Conservation (phyloP, 371 early-diverging fungal genomes). For the Mortierella sp. region DNA sequence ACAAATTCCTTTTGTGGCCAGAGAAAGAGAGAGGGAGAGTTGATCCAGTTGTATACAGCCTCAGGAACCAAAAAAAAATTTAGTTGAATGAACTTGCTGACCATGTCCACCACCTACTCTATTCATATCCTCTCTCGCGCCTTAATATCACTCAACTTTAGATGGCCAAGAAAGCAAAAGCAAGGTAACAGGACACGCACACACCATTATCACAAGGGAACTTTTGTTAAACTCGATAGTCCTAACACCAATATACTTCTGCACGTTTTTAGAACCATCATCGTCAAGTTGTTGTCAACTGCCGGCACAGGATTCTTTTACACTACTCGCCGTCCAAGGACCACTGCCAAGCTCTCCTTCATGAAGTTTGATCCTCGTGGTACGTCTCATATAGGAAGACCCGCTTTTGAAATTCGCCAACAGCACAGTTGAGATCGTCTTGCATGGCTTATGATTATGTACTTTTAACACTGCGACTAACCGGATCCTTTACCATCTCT, state of each 20-base stretch:
- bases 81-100: not conserved
- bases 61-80: not conserved
- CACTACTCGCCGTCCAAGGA: slow-evolving; percentile 81
- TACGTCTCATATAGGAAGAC: slow-evolving; percentile 39
- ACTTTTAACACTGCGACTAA: not conserved
- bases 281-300: slow-evolving; percentile 83
- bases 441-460: too few relatives aligned
- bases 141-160: slow-evolving; percentile 15
- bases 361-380: slow-evolving; percentile 89
- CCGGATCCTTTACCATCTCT: not conserved
- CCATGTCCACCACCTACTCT: not conserved
- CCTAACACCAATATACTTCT: not conserved
- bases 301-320: slow-evolving; percentile 90
- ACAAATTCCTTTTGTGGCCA: not conserved
- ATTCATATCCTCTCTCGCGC: slow-evolving; percentile 3
- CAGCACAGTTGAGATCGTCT: not conserved
- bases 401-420: too few relatives aligned
- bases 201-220: not conserved
- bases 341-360: slow-evolving; percentile 79
- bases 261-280: slow-evolving; percentile 66
- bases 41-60: not conserved
- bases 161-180: slow-evolving; percentile 89
- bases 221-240: not conserved
- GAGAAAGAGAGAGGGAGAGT: not conserved
- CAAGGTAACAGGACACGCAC: slow-evolving; percentile 60